Evolutionary conservation across 345 rosid species (phyloP), one percentile per base, ranked within the genome.

Genomic region (Moringa oleifera): DNA sequence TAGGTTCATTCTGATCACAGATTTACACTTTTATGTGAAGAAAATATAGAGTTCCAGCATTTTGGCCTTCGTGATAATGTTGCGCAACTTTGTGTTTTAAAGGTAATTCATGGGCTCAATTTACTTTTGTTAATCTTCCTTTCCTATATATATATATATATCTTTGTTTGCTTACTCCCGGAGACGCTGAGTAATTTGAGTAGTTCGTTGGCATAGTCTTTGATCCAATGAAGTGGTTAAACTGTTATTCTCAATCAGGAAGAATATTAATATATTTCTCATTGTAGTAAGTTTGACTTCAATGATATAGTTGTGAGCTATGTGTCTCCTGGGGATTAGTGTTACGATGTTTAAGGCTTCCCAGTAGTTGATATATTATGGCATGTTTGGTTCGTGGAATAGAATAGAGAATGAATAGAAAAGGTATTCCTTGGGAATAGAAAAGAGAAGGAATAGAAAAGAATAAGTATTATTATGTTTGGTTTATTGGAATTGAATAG

Each of bases 1-100:
- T 22, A 59, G 63, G 58, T 36, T 20, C 71, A 37, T 71, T 77
- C 55, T 81, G 68, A 71, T 62, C 67, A 62, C 95, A 89, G 96
- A 70, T 85, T 87, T 75, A 78, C 84, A 66, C 88, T 89, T 62
- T 77, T 85, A 73, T 88, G 83, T 79, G 80, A 89, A 80, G 86
- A 89, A 76, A 75, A 64, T 57, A 80, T 92, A 70, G 95, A 89
- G 80, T 92, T 92, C 82, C 85, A 73, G 76, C 78, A 55, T 36
- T 89, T 80, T 85, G 95, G 89, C 73, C 81, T 92, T 55, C 95
- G 91, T 66, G 69, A 92, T 80, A 92, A 87, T 75, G 90, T 89
- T 79, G 98, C 97, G 71, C 96, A 89, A 70, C 81, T 92, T 68
- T 92, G 98, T 80, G 81, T 92, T 68, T 80, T 92, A 61, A 75